These are phyloP conservation scores for Eutrema salsugineum DNA, from an alignment of 441 rosid species.

Conservation along the genomic window DNA sequence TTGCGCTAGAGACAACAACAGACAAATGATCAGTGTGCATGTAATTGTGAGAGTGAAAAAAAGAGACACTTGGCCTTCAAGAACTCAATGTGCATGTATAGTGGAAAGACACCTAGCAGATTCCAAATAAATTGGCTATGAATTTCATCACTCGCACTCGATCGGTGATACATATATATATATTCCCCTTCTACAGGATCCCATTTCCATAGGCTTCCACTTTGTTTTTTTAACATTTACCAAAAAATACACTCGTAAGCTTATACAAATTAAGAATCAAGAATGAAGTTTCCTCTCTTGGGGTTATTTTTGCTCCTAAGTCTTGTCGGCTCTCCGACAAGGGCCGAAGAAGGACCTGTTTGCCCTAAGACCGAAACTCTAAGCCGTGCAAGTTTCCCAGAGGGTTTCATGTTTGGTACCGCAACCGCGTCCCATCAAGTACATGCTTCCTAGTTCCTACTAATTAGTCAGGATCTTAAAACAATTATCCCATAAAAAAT, in stretches of 20 bases:
- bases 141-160: not conserved
- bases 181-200: not conserved
- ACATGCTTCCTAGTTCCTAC: not conserved
- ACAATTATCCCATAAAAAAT: not conserved
- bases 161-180: not conserved
- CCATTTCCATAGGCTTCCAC: not conserved
- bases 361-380: slow-evolving; percentile 31
- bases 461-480: not conserved
- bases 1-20: not conserved
- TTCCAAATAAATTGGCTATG: not conserved
- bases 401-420: slow-evolving; percentile 30
- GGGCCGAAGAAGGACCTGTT: slow-evolving; percentile 25
- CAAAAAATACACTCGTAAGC: not conserved
- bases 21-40: not conserved
- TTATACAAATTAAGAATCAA: not conserved
- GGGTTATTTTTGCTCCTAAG: slow-evolving; percentile 16
- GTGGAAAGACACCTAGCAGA: not conserved
- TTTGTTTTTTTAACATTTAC: not conserved
- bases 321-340: slow-evolving; percentile 7
- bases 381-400: slow-evolving; percentile 33
- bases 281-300: slow-evolving; percentile 13
- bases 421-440: slow-evolving; percentile 33
- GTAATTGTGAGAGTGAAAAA: not conserved
- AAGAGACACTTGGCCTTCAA: slow-evolving; percentile 4
- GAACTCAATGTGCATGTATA: not conserved